Base-by-base conservation (phyloP, 331 rosid genomes). In the Spiraea crenata region DNA sequence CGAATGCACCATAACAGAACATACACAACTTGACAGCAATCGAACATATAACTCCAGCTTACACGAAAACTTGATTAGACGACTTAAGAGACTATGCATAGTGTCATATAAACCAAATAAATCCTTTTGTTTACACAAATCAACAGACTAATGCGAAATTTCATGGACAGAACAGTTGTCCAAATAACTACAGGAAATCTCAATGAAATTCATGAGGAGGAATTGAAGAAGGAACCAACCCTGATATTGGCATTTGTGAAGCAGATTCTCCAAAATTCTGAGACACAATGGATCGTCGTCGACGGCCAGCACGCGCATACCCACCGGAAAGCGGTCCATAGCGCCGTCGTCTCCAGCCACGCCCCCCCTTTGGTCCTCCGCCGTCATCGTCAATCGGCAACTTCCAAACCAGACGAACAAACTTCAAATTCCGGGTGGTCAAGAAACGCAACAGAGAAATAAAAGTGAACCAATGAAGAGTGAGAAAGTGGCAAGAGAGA, bases 241-340 rank as follows among this genome's bases (percentile, higher is more conserved):
- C 0, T 82, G 91, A 74, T 90, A 93, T 40, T 85, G 87, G 88
- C 98, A 93, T 78, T 84, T 88, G 42, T 82, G 89, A 74, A 93
- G 98, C 67, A 93, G 76, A 56, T 9, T 80, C 61, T 90, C 96
- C 82, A 93, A 61, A 42, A 88, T 60, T 75, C 72, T 88, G 58
- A 93, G 96, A 76, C 97, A 93, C 78, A 63, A 76, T 56, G 86
- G 96, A 81, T 90, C 84, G 70, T 93, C 97, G 35, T 90, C 98
- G 20, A 93, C 98, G 7, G 93, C 98, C 16, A 93, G 87, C 81
- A 93, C 89, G 46, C 96, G 81, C 98, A 90, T 86, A 72, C 98
- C 98, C 59, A 78, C 83, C 4, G 98, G 98, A 70, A 93, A 93
- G 17, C 19, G 76, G 62, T 92, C 86, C n/a, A 49, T 12, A 41